phyloP scores from a whole-genome alignment of 2,329 filamentous ascomycete genomes.

The Talaromyces sp. region DNA sequence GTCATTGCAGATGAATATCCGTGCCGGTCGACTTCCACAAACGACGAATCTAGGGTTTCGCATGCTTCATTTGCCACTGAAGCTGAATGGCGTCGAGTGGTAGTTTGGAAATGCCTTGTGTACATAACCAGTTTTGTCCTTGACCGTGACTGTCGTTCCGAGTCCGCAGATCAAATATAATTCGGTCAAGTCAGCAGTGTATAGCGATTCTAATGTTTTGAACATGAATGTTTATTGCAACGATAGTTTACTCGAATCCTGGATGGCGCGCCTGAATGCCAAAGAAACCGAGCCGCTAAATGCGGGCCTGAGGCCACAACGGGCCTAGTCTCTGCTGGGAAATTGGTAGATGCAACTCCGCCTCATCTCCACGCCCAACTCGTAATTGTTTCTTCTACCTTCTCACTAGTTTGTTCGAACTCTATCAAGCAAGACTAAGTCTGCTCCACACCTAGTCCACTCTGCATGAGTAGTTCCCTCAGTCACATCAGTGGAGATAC shows the following conservation, averaged over 20 bases:
- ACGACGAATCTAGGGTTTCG: slow-evolving; percentile 24
- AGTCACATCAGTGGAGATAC: background rate
- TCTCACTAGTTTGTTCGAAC: background rate
- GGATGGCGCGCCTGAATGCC: background rate
- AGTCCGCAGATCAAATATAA: background rate
- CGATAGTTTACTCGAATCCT: background rate
- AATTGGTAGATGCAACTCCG: background rate
- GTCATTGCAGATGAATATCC: slow-evolving; percentile 53
- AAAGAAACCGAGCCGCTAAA: background rate
- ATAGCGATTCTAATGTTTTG: background rate
- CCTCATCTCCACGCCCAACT: background rate
- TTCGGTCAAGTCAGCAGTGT: background rate
- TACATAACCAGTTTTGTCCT: background rate
- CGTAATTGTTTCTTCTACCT: background rate
- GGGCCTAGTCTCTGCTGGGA: background rate
- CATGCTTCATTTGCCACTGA: slow-evolving; percentile 33
- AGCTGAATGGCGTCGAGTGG: slow-evolving; percentile 23
- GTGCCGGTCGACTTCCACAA: slow-evolving; percentile 46
- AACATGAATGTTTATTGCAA: background rate
- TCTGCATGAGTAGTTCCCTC: background rate
- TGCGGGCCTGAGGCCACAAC: background rate
- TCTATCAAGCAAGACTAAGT: background rate
- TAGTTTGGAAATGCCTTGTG: background rate
- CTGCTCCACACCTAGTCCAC: background rate
- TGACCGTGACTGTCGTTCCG: background rate